Evolutionary conservation across 805 yeast genomes (phyloP).

Genomic region (Brettanomyces nanus): DNA sequence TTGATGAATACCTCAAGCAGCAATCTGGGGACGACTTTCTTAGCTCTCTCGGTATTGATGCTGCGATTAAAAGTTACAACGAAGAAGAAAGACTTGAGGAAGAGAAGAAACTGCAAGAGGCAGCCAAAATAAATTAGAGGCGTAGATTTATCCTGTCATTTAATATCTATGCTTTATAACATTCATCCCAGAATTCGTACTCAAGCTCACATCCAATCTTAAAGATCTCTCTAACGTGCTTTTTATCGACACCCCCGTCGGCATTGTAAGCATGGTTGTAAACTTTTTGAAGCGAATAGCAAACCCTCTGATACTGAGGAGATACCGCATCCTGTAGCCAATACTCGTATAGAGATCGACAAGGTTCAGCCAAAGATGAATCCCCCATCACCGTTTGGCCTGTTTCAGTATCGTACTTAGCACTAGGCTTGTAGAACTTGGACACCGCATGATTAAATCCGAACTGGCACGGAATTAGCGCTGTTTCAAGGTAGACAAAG

Average conservation of each 20-base stretch:
- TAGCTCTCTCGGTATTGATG: slow-evolving; percentile 3
- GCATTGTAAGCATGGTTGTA: not conserved
- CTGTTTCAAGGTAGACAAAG: slow-evolving; percentile 44
- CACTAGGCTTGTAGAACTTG: slow-evolving; percentile 14
- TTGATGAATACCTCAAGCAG: not conserved
- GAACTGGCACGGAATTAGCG: slow-evolving; percentile 67
- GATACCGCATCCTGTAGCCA: slow-evolving; percentile 3
- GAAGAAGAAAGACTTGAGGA: not conserved
- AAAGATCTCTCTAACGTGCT: slow-evolving; percentile 47
- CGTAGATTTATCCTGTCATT: too few relatives aligned
- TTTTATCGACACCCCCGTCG: not conserved
- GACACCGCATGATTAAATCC: slow-evolving; percentile 59
- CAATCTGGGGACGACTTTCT: slow-evolving; percentile 2
- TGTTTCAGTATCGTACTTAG: not conserved
- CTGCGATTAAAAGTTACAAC: not conserved
- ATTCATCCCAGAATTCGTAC: slow-evolving; percentile 58
- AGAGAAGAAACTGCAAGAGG: not conserved
- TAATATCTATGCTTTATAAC: slow-evolving; percentile 7
- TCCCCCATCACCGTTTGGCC: not conserved
- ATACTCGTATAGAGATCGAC: not conserved
- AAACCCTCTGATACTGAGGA: not conserved
- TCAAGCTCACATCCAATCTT: slow-evolving; percentile 54
- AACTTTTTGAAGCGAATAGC: not conserved
- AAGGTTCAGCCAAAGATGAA: not conserved
- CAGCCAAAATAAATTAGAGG: too few relatives aligned